These are phyloP conservation scores for Fusarium poae DNA, from an alignment of 2,329 filamentous ascomycete species.

Conservation along the genomic window DNA sequence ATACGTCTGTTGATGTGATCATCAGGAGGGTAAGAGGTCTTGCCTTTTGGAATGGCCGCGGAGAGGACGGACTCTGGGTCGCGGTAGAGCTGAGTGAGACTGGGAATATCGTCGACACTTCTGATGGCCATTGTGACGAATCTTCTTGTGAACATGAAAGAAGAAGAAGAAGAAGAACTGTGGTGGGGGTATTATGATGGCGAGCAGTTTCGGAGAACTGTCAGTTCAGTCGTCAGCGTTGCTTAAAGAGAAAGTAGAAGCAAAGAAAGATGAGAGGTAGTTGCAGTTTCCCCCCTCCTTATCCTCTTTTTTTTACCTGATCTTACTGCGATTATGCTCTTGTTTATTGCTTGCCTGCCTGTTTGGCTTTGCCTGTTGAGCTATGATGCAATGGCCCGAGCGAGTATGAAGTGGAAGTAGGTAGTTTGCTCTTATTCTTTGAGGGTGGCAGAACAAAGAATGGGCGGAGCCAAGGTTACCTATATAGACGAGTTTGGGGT, in stretches of 20 bases:
- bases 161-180: background rate
- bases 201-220: background rate
- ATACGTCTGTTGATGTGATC: slow-evolving; percentile 76
- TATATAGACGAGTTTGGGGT: background rate
- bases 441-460: background rate
- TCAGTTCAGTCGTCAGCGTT: background rate
- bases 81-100: slow-evolving; percentile 73
- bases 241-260: background rate
- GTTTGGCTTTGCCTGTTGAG: background rate
- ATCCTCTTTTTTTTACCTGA: background rate
- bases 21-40: slow-evolving; percentile 51
- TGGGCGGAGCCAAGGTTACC: background rate
- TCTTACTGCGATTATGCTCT: background rate
- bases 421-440: background rate
- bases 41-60: background rate
- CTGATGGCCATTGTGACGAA: slow-evolving; percentile 48
- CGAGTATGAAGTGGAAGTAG: background rate
- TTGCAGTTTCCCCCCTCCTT: background rate
- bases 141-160: slow-evolving; percentile 41
- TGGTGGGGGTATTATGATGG: background rate
- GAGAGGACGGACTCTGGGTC: slow-evolving; percentile 36
- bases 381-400: slow-evolving; percentile 7
- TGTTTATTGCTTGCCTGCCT: background rate
- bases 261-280: background rate
- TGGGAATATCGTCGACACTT: slow-evolving; percentile 69